A percentile compares a stretch with the other conserved stretches of the same genome.
Evolutionary conservation across 1,284 basidiomycete genomes (phyloP).

Genomic region (Fomitopsis palustris): DNA sequence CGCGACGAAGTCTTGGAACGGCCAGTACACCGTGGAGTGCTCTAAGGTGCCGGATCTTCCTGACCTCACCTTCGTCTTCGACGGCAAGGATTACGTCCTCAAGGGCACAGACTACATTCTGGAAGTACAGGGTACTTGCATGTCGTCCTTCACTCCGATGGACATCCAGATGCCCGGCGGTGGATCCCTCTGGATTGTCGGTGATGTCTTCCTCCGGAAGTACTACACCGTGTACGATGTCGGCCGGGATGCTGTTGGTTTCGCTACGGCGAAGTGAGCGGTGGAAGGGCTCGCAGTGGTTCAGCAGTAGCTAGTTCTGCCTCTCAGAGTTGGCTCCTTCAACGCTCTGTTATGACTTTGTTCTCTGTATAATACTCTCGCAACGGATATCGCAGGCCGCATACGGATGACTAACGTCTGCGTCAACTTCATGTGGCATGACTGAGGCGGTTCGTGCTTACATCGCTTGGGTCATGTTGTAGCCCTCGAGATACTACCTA

Average conservation of each 20-base stretch:
- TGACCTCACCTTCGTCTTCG: constrained; percentile 84
- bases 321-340: neutral
- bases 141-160: constrained; percentile 91
- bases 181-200: constrained; percentile 91
- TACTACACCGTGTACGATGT: constrained; percentile 97
- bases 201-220: constrained; percentile 86
- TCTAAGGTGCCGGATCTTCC: constrained; percentile 80
- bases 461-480: too few species aligned
- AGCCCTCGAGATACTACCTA: too few species aligned
- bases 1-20: constrained; percentile 90
- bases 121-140: constrained; percentile 86
- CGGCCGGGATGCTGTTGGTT: constrained; percentile 82
- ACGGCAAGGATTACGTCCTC: constrained; percentile 77
- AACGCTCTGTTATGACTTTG: neutral
- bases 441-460: too few species aligned
- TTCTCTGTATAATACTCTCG: neutral
- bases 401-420: neutral
- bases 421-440: neutral
- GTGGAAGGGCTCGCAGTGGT: neutral
- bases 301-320: neutral
- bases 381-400: neutral
- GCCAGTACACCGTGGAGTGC: constrained; percentile 93
- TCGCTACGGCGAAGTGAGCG: constrained; percentile 45
- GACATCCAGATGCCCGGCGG: constrained; percentile 91
- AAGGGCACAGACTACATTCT: constrained; percentile 88